Percentiles rank a stretch among this genome's conserved stretches.
Conservation (phyloP, 225 moss, liverwort and hornwort species). For the Marchantia polymorpha region DNA sequence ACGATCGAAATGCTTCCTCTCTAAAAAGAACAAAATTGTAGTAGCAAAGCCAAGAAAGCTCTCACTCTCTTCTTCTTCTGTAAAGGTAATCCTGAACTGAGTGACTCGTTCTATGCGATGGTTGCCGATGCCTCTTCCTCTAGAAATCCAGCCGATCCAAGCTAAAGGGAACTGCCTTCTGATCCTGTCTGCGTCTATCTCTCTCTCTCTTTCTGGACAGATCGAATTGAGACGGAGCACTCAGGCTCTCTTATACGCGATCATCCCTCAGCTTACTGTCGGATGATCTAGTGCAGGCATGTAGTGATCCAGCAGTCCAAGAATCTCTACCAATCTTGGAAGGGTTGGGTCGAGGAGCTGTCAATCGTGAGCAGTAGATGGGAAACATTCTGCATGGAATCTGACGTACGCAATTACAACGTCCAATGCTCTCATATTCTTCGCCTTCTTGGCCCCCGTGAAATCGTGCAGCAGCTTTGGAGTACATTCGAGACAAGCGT, state of each 20-base stretch:
- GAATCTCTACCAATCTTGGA: not conserved
- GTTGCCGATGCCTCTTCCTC: not conserved
- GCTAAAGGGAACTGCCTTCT: not conserved
- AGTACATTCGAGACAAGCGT: too few relatives aligned
- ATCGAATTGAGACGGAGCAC: not conserved
- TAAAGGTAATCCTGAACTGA: not conserved
- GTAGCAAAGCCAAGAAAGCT: not conserved
- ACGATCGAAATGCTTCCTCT: not conserved
- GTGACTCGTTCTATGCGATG: not conserved
- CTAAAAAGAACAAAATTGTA: not conserved
- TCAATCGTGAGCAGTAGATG: not conserved
- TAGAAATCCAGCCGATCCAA: not conserved
- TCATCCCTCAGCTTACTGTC: not conserved
- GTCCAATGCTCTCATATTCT: too few relatives aligned
- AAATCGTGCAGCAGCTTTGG: too few relatives aligned
- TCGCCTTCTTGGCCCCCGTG: too few relatives aligned
- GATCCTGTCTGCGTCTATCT: not conserved
- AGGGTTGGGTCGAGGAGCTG: slow-evolving; percentile 1
- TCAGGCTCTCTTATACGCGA: not conserved
- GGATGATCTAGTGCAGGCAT: not conserved
- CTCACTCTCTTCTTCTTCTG: not conserved
- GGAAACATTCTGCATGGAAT: too few relatives aligned
- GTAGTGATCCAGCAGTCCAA: not conserved
- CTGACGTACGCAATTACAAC: too few relatives aligned
- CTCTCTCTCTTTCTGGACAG: slow-evolving; percentile 1